Percentiles rank a stretch among this genome's conserved stretches.
Conservation (phyloP, 2,329 filamentous ascomycete species). For the Colletotrichum sp. region DNA sequence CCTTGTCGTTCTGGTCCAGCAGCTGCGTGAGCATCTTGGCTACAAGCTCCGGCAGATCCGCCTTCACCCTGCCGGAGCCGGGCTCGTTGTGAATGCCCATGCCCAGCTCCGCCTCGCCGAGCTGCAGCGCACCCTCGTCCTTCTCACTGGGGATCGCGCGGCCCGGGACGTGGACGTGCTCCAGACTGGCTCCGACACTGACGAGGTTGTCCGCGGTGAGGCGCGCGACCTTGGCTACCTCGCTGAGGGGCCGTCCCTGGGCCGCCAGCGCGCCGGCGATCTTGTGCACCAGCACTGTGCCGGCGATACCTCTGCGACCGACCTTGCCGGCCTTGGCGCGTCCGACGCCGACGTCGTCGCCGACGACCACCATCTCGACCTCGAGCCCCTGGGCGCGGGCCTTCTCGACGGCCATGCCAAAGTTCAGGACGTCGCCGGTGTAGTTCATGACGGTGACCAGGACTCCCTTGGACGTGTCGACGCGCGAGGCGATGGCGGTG, state of each 20-base stretch:
- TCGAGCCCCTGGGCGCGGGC: conserved; percentile 78
- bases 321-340: conserved; percentile 86
- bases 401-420: conserved; percentile 93
- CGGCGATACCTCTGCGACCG: conserved; percentile 87
- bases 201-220: conserved; percentile 78
- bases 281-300: conserved; percentile 91
- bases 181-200: conserved; percentile 83
- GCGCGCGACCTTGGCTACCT: conserved; percentile 76
- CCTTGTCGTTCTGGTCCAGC: conserved; percentile 67
- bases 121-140: conserved; percentile 57
- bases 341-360: conserved; percentile 91
- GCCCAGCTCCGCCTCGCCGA: conserved; percentile 66
- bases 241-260: conserved; percentile 67
- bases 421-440: conserved; percentile 88
- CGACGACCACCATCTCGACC: conserved; percentile 90
- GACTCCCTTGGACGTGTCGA: conserved; percentile 75
- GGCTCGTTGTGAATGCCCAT: conserved; percentile 83
- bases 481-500: conserved; percentile 56
- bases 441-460: conserved; percentile 97
- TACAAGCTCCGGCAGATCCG: conserved; percentile 60
- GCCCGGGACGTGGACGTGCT: conserved; percentile 93
- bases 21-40: conserved; percentile 73
- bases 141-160: conserved; percentile 55
- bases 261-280: conserved; percentile 84
- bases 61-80: conserved; percentile 56